These are phyloP conservation scores for Yamadazyma epiphylla DNA, from an alignment of 1,139 yeast species.

Conservation along the genomic window DNA sequence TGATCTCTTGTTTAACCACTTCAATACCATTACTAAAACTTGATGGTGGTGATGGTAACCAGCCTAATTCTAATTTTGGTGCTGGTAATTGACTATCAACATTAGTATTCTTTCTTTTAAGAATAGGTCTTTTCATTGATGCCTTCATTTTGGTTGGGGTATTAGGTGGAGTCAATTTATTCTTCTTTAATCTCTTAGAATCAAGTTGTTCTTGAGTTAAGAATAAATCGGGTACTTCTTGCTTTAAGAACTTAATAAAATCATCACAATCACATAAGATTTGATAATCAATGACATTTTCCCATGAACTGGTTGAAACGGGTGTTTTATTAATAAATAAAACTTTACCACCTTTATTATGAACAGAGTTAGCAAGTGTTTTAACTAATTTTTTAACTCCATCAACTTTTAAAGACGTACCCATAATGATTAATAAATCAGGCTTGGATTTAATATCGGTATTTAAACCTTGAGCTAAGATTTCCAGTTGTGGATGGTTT, in stretches of 20 bases:
- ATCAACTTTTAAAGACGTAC: conserved; percentile 71
- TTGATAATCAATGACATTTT: conserved; percentile 63
- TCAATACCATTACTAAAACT: conserved; percentile 15
- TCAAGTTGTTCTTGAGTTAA: conserved; percentile 51
- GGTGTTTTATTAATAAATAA: conserved; percentile 59
- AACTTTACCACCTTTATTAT: conserved; percentile 54
- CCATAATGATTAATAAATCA: conserved; percentile 65
- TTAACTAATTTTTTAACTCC: conserved; percentile 70
- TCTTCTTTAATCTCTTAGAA: conserved; percentile 32
- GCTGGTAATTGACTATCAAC: conserved; percentile 4
- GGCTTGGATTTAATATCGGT: conserved; percentile 57
- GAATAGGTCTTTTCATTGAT: conserved; percentile 11
- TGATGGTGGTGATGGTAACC: conserved; percentile 17
- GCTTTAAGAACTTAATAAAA: conserved; percentile 57
- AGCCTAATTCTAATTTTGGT: conserved; percentile 12
- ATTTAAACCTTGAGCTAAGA: conserved; percentile 55
- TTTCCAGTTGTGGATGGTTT: conserved; percentile 70
- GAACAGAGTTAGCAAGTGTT: conserved; percentile 54
- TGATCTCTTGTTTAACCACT: conserved; percentile 6
- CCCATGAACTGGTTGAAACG: conserved; percentile 49
- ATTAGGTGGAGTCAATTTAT: conserved; percentile 18
- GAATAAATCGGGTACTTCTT: conserved; percentile 56
- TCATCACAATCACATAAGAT: conserved; percentile 77
- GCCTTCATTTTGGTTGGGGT: conserved; percentile 15
- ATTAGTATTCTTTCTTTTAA: conserved; percentile 15